Evolutionary conservation across 2,329 filamentous ascomycete species (phyloP).

Genomic region (Venturiaceae sp.): DNA sequence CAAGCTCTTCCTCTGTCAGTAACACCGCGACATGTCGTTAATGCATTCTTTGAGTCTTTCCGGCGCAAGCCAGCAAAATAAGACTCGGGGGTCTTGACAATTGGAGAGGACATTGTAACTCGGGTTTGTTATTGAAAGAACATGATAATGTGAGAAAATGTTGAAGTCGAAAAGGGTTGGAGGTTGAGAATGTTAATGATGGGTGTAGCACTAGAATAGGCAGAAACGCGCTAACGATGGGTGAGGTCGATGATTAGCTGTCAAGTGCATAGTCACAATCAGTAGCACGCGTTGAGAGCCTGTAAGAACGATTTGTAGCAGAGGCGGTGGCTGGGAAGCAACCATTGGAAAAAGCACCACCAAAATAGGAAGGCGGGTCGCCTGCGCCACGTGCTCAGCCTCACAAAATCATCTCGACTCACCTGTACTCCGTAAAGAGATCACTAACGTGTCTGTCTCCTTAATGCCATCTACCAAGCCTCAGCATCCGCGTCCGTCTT

Average conservation of each 20-base stretch:
- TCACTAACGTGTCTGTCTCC: too few relatives aligned
- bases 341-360: too few relatives aligned
- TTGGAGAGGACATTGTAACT: conserved; percentile 4
- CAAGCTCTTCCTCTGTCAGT: conserved; percentile 77
- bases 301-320: background rate
- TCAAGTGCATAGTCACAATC: background rate
- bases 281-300: background rate
- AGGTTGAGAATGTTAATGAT: background rate
- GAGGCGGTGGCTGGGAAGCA: background rate
- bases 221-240: background rate
- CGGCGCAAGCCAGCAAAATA: conserved; percentile 44
- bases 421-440: too few relatives aligned
- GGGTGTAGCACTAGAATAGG: background rate
- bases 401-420: too few relatives aligned
- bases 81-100: conserved; percentile 7
- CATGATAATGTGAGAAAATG: background rate
- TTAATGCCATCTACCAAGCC: too few relatives aligned
- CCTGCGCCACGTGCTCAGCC: background rate
- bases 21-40: conserved; percentile 79
- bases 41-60: conserved; percentile 75
- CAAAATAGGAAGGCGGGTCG: background rate
- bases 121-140: background rate
- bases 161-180: background rate
- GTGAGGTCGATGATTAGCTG: background rate
- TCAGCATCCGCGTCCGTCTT: too few relatives aligned